Percentiles rank a stretch among this genome's conserved stretches.
Conservation (phyloP, 2,329 filamentous ascomycete species). For the Penicillium sp. region DNA sequence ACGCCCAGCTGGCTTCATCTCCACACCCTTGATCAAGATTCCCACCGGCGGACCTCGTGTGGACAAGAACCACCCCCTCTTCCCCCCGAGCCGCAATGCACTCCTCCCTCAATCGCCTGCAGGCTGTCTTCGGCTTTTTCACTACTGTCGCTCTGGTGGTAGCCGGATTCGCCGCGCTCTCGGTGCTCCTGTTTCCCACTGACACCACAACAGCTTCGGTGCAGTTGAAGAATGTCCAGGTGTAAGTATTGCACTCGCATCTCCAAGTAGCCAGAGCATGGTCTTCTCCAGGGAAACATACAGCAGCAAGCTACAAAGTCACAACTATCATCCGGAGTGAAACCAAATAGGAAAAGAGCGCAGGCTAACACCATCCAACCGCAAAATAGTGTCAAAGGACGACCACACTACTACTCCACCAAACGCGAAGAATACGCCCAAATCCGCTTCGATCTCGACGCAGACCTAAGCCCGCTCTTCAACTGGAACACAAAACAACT, state of each 20-base stretch:
- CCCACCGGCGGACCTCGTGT: neutral
- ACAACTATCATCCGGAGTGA: neutral
- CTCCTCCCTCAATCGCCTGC: slow-evolving; percentile 78
- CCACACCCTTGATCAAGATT: slow-evolving; percentile 1
- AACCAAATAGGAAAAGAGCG: neutral
- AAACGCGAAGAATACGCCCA: slow-evolving; percentile 96
- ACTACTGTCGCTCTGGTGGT: slow-evolving; percentile 88
- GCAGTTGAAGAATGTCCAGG: slow-evolving; percentile 69
- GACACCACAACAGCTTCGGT: slow-evolving; percentile 57
- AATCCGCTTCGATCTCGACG: slow-evolving; percentile 89
- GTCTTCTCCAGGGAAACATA: neutral
- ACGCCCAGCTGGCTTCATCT: slow-evolving; percentile 37
- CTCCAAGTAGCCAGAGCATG: neutral
- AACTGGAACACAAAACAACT: slow-evolving; percentile 99
- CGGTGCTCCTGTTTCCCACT: slow-evolving; percentile 66
- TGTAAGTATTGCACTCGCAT: slow-evolving; percentile 59
- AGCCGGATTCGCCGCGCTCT: slow-evolving; percentile 76
- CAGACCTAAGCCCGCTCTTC: slow-evolving; percentile 90
- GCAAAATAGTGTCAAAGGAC: slow-evolving; percentile 71
- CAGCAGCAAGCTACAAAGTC: neutral
- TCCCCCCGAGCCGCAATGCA: slow-evolving; percentile 66
- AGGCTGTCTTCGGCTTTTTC: slow-evolving; percentile 97
- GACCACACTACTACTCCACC: slow-evolving; percentile 91
- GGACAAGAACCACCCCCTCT: neutral
- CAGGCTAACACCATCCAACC: neutral